These are phyloP conservation scores for Leptomonas pyrrhocoris DNA, from an alignment of 208 protist species.

Conservation along the genomic window DNA sequence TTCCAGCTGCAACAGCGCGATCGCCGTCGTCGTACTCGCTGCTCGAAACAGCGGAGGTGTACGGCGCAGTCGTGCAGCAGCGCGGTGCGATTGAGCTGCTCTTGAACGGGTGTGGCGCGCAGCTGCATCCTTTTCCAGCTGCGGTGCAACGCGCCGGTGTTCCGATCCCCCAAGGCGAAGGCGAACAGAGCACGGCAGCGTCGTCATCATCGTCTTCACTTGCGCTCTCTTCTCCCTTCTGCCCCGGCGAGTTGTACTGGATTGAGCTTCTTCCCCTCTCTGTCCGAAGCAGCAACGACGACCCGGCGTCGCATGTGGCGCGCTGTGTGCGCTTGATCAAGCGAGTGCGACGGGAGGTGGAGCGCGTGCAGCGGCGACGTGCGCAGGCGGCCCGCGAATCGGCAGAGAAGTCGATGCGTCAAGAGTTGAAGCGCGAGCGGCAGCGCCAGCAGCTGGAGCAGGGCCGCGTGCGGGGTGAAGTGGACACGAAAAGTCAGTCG, in stretches of 20 bases:
- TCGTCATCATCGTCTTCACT: not conserved
- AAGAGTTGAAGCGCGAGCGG: conserved; percentile 31
- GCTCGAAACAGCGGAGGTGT: conserved; percentile 38
- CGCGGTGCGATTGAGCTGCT: conserved; percentile 67
- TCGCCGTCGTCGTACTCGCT: conserved; percentile 17
- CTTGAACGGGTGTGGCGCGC: conserved; percentile 39
- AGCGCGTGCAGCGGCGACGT: conserved; percentile 13
- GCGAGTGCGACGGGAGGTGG: conserved; percentile 15
- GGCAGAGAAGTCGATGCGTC: conserved; percentile 44
- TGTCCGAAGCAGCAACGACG: not conserved
- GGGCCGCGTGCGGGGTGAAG: conserved; percentile 8
- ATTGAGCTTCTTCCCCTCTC: conserved; percentile 17
- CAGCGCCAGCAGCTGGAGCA: conserved; percentile 27
- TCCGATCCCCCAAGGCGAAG: not conserved
- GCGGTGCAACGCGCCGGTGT: not conserved
- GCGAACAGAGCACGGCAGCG: not conserved
- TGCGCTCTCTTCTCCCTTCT: too few relatives aligned
- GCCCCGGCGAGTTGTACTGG: conserved; percentile 1
- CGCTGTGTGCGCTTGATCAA: conserved; percentile 23
- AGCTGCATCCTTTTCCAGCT: conserved; percentile 11
- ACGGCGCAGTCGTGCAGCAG: conserved; percentile 58
- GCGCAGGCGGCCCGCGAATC: conserved; percentile 22
- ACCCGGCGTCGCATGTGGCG: not conserved
- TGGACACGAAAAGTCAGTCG: not conserved
- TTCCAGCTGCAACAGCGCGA: conserved; percentile 10